Evolutionary conservation across 179 eudicot species (phyloP).

Genomic region (Vitellaria paradoxa): DNA sequence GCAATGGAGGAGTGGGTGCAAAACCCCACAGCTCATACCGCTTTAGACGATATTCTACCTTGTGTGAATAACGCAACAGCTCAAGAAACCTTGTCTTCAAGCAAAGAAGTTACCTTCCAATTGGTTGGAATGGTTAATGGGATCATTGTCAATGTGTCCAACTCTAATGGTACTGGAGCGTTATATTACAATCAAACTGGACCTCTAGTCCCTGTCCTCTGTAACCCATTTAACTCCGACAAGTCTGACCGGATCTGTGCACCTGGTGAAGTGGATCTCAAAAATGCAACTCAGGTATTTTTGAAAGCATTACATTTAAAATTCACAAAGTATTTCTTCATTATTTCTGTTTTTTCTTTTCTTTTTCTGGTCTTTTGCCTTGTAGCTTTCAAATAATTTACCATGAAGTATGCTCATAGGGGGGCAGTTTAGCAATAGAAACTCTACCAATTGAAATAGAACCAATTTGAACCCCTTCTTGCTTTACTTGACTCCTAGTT

Average conservation of each 20-base stretch:
- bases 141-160: slow-evolving; percentile 36
- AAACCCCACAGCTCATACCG: slow-evolving; percentile 49
- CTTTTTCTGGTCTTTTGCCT: neutral
- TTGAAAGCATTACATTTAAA: neutral
- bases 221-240: slow-evolving; percentile 48
- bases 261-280: slow-evolving; percentile 37
- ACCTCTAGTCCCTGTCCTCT: slow-evolving; percentile 52
- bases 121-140: slow-evolving; percentile 31
- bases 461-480: too few relatives aligned
- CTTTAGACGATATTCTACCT: slow-evolving; percentile 48
- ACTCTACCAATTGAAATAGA: too few relatives aligned
- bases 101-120: slow-evolving; percentile 38
- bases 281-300: slow-evolving; percentile 46
- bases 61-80: slow-evolving; percentile 53
- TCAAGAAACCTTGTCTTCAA: slow-evolving; percentile 33
- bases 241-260: slow-evolving; percentile 34
- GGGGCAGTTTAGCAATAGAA: too few relatives aligned
- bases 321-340: neutral
- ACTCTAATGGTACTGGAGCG: slow-evolving; percentile 9
- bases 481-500: too few relatives aligned
- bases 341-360: neutral
- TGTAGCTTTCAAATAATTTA: neutral
- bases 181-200: slow-evolving; percentile 42
- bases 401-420: too few relatives aligned
- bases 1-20: slow-evolving; percentile 62